A percentile compares a stretch with the other conserved stretches of the same genome.
Conservation (phyloP, 23 red algal species). For the Gracilaria gracilis region DNA sequence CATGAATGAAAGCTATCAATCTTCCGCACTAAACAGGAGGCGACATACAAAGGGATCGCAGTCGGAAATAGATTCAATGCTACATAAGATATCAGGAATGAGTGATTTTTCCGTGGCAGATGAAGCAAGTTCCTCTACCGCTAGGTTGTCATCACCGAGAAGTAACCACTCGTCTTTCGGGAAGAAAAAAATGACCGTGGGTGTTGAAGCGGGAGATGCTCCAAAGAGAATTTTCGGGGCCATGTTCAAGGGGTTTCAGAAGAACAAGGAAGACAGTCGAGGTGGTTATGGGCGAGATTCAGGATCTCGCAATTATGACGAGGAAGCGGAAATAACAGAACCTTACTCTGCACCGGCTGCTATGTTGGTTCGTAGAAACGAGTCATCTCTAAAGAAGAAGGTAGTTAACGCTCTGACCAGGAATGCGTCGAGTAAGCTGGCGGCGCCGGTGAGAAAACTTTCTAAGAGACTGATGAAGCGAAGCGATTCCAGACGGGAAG, state of each 20-base stretch:
- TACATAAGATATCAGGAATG: not conserved
- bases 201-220: not conserved
- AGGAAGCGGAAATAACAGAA: not conserved
- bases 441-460: constrained; percentile 47
- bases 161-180: not conserved
- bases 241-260: constrained; percentile 5
- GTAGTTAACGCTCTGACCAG: not conserved
- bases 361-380: not conserved
- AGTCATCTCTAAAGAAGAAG: not conserved
- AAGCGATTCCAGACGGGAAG: not conserved
- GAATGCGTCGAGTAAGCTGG: constrained; percentile 3
- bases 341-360: constrained; percentile 3
- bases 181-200: not conserved
- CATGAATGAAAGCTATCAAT: not conserved
- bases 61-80: not conserved
- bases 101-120: not conserved
- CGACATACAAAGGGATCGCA: not conserved
- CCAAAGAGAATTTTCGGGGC: not conserved
- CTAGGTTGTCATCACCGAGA: not conserved
- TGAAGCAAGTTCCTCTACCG: not conserved
- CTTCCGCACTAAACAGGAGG: not conserved
- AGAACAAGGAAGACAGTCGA: not conserved
- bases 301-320: not conserved
- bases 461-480: constrained; percentile 39
- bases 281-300: not conserved